Percentiles rank a stretch among this genome's conserved stretches.
phyloP scores from a whole-genome alignment of 805 yeast species.

The Metschnikowia lachancei region DNA sequence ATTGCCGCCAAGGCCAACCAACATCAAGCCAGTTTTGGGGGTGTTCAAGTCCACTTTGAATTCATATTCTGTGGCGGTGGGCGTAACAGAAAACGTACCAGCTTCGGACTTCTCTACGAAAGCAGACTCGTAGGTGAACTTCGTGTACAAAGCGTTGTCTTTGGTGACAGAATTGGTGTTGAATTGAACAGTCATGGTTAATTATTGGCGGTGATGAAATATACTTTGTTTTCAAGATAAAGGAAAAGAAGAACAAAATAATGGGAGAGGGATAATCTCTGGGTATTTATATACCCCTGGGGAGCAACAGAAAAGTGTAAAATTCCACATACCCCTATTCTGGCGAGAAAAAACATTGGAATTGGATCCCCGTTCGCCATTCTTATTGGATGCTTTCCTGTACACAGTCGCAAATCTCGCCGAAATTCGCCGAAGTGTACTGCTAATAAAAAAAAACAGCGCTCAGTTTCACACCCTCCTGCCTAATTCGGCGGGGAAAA shows the following conservation, averaged over 20 bases:
- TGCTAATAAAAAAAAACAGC: too few species aligned
- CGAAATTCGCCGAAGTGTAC: too few species aligned
- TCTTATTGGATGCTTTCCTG: slow-evolving; percentile 8
- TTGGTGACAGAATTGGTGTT: slow-evolving; percentile 45
- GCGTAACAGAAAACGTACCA: slow-evolving; percentile 63
- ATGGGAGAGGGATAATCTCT: neutral
- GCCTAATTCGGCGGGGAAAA: neutral
- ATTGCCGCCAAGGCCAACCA: slow-evolving; percentile 96
- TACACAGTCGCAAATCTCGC: slow-evolving; percentile 20
- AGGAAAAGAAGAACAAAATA: neutral
- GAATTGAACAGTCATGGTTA: slow-evolving; percentile 20
- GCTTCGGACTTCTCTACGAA: slow-evolving; percentile 52
- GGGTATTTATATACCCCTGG: neutral
- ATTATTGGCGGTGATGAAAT: neutral
- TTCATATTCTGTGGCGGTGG: slow-evolving; percentile 69
- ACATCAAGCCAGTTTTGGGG: slow-evolving; percentile 83
- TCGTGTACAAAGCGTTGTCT: slow-evolving; percentile 53
- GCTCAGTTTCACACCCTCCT: neutral
- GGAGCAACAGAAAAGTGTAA: neutral
- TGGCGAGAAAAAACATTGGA: neutral
- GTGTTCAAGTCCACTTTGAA: slow-evolving; percentile 79
- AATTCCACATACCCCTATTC: slow-evolving; percentile 3
- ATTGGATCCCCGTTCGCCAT: neutral
- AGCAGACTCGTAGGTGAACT: slow-evolving; percentile 75
- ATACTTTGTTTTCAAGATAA: neutral